A percentile compares a stretch with the other conserved stretches of the same genome.
phyloP scores from a whole-genome alignment of 73 alveolate species.

The Paraurostyla sp. region DNA sequence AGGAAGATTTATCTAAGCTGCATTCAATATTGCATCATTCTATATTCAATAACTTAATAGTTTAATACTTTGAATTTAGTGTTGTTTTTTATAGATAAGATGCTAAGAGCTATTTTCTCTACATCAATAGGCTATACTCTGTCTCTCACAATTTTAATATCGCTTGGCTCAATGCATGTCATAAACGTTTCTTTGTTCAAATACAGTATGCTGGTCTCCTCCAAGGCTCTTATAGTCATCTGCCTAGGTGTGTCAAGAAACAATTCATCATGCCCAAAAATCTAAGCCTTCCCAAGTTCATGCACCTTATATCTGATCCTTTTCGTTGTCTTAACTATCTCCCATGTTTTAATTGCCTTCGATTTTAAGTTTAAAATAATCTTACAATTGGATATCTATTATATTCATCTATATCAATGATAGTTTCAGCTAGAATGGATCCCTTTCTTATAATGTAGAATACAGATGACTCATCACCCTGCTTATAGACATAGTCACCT shows the following conservation, averaged over 20 bases:
- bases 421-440: slow-evolving; percentile 21
- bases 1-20: slow-evolving; percentile 31
- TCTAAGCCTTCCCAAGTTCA: slow-evolving; percentile 1
- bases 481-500: slow-evolving; percentile 32
- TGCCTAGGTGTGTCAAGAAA: slow-evolving; percentile 1
- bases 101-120: slow-evolving; percentile 30
- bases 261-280: slow-evolving; percentile 63
- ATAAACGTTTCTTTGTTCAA: slow-evolving; percentile 22
- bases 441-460: slow-evolving; percentile 49
- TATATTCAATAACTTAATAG: not conserved
- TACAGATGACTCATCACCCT: slow-evolving; percentile 38
- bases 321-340: slow-evolving; percentile 57
- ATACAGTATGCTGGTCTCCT: slow-evolving; percentile 27
- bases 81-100: not conserved
- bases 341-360: slow-evolving; percentile 50
- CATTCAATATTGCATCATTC: slow-evolving; percentile 53
- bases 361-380: not conserved
- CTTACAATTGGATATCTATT: slow-evolving; percentile 57
- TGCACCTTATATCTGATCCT: slow-evolving; percentile 24
- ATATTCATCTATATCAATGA: slow-evolving; percentile 44
- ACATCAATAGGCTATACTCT: not conserved
- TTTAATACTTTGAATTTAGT: not conserved
- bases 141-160: not conserved
- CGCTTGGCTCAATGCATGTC: not conserved
- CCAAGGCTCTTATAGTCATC: slow-evolving; percentile 41